phyloP scores from a whole-genome alignment of 371 early-diverging fungal species.

The Rhizopus sp. region DNA sequence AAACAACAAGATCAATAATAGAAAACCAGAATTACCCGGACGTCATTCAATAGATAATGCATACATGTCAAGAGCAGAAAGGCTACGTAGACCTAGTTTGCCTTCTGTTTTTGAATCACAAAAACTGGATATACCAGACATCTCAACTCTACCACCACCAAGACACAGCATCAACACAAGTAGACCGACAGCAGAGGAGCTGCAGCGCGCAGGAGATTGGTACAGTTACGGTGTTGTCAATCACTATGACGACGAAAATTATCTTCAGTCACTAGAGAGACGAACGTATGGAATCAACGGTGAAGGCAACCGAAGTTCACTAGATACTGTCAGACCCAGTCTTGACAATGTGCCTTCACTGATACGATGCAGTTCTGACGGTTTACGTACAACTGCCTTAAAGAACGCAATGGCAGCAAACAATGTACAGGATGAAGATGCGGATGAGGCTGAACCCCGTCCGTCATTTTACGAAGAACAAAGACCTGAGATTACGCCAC shows the following conservation, averaged over 20 bases:
- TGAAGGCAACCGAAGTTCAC: conserved; percentile 6
- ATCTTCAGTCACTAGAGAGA: conserved; percentile 43
- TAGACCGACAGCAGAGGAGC: conserved; percentile 22
- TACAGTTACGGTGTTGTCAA: conserved; percentile 29
- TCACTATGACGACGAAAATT: conserved; percentile 35
- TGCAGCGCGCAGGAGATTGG: conserved; percentile 22
- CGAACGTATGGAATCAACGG: conserved; percentile 30
- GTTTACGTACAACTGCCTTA: conserved; percentile 42
- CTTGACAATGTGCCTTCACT: conserved; percentile 22
- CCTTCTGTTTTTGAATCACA: conserved; percentile 27
- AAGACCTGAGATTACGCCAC: conserved; percentile 3
- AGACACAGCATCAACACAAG: conserved; percentile 25
- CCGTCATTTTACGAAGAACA: conserved; percentile 12
- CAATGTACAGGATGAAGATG: conserved; percentile 9
- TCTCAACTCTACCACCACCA: conserved; percentile 23
- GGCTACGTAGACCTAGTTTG: conserved; percentile 23
- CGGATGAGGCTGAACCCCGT: conserved; percentile 6
- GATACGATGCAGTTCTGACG: conserved; percentile 47
- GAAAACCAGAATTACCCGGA: conserved; percentile 6
- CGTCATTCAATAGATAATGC: conserved; percentile 26
- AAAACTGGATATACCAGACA: conserved; percentile 25
- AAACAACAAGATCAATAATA: conserved; percentile 3
- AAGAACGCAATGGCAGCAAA: conserved; percentile 47
- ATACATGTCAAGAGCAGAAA: conserved; percentile 8
- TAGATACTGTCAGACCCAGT: conserved; percentile 8